Evolutionary conservation across 2,329 filamentous ascomycete genomes (phyloP).

Genomic region (Epichloe gansuensis): DNA sequence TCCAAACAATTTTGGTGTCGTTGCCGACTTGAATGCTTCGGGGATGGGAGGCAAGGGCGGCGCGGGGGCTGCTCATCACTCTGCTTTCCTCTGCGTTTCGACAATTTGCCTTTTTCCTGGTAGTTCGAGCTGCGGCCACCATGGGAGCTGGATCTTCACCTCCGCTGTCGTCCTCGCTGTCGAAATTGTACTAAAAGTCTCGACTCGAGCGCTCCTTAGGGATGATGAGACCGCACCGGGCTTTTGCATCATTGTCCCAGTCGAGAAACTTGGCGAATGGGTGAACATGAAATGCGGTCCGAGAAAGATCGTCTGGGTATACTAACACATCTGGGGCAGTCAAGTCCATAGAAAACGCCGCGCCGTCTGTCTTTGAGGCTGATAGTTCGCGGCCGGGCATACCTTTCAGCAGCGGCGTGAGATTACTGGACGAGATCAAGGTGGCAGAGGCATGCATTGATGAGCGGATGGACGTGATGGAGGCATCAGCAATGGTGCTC

Average conservation of each 20-base stretch:
- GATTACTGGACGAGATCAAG: conserved; percentile 7
- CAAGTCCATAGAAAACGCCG: conserved; percentile 21
- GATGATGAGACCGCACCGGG: conserved; percentile 21
- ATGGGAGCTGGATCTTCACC: conserved; percentile 6
- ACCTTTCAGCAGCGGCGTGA: conserved; percentile 32
- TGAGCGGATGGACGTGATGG: conserved; percentile 1
- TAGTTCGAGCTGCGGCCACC: neutral
- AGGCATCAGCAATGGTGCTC: conserved; percentile 1
- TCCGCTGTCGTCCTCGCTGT: conserved; percentile 20
- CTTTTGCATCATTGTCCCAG: conserved; percentile 17
- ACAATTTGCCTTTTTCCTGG: neutral
- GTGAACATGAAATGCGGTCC: conserved; percentile 23
- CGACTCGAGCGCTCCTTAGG: conserved; percentile 21
- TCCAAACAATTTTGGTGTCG: conserved; percentile 15
- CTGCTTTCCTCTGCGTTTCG: conserved; percentile 4
- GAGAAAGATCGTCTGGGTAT: conserved; percentile 24
- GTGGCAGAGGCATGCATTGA: conserved; percentile 2
- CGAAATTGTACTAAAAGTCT: conserved; percentile 26
- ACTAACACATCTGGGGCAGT: conserved; percentile 18
- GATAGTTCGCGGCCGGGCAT: conserved; percentile 28
- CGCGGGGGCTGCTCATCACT: conserved; percentile 12
- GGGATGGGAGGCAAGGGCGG: conserved; percentile 21
- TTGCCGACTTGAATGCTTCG: conserved; percentile 14
- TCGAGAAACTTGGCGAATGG: conserved; percentile 21
- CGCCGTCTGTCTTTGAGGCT: conserved; percentile 24